Base-by-base conservation (phyloP, 2,329 filamentous ascomycete species). In the Eutypa lata region DNA sequence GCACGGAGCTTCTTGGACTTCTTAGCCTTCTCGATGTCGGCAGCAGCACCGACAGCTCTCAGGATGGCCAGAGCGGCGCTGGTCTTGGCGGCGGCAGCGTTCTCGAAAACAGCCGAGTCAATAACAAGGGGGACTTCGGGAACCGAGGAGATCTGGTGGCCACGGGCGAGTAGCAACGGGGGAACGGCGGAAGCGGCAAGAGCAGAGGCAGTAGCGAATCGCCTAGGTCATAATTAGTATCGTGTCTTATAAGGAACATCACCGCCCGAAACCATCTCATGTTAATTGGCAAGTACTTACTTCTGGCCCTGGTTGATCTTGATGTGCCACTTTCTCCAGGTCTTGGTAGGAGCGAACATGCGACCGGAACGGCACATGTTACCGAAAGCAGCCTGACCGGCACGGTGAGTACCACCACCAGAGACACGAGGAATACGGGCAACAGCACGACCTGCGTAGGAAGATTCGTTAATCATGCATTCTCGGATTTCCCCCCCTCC, bases 391-490 rank as follows among this genome's bases (percentile, higher is more conserved):
- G 94, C 94, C 85, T 99, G 94, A 84, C 94, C 94, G 74, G 94
- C 94, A 86, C 94, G 93, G 88, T 99, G 94, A 77, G 94, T 99
- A 91, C 94, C 94, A 83, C 94, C 93, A 87, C 94, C 94, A 75
- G 94, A 97, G 78, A 99, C 94, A 97, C 94, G 94, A 73, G 95
- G 94, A 73, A 99, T 99, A 97, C 94, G 94, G 78, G 94, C 95
- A 74, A 99, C 94, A 79, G 94, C 94, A 81, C 94, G 94, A 83
- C 92, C 91, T 96, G 38, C 19, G 13, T 22, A 66, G 59, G 52
- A 10, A 22, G 13, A 40, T 28, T 46, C 35, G 35, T 28, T 38
- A 50, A 50, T 51, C 48, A 52, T 61, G 53, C 50, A 50, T 53
- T 56, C 50, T 53, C 53, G 2, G 24, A 5, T 24, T 28, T 50